Percentiles rank a stretch among this genome's conserved stretches.
These are phyloP conservation scores for Neonectria punicea DNA, from an alignment of 2,329 filamentous ascomycete genomes.

Conservation along the genomic window DNA sequence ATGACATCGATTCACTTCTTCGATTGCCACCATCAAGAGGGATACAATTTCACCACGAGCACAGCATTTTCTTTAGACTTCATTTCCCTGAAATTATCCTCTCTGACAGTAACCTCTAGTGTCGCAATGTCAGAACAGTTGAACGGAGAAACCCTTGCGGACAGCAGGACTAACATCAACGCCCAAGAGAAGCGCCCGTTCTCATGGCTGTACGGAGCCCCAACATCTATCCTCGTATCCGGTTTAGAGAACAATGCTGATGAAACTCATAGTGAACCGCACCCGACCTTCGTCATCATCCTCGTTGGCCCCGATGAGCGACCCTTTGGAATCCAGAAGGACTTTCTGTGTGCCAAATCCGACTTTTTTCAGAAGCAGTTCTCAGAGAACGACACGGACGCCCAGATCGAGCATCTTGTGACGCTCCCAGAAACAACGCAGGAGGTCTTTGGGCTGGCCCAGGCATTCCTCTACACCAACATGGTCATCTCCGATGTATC, in stretches of 20 bases:
- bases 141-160: constrained; percentile 16
- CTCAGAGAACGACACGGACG: constrained; percentile 44
- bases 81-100: background rate
- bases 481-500: constrained; percentile 55
- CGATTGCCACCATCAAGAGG: background rate
- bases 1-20: background rate
- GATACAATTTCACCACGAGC: background rate
- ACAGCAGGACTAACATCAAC: constrained; percentile 21
- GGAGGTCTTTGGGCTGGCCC: constrained; percentile 65
- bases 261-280: constrained; percentile 57
- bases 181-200: constrained; percentile 41
- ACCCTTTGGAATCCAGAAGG: constrained; percentile 68
- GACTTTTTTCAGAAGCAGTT: constrained; percentile 60
- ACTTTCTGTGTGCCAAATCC: constrained; percentile 66
- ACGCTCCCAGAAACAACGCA: constrained; percentile 59
- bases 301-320: constrained; percentile 62
- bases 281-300: constrained; percentile 65
- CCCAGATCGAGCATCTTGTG: constrained; percentile 61
- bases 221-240: background rate
- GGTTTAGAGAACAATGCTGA: constrained; percentile 21
- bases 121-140: constrained; percentile 32
- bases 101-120: background rate
- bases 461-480: constrained; percentile 65
- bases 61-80: background rate
- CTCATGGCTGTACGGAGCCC: constrained; percentile 52